Evolutionary conservation across 2,329 filamentous ascomycete genomes (phyloP).

Genomic region (Aureobasidium sp.): DNA sequence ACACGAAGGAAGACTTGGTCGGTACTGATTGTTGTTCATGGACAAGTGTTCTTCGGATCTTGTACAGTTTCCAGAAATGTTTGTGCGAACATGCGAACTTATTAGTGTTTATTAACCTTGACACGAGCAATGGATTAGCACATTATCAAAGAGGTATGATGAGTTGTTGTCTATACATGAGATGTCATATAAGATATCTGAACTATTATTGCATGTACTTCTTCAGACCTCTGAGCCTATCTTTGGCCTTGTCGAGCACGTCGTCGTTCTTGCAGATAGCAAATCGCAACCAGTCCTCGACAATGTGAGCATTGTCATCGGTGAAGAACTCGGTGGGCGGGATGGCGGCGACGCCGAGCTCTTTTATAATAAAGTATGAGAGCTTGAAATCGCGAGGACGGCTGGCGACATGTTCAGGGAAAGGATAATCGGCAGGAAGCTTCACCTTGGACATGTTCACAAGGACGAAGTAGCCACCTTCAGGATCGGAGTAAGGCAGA

Average conservation of each 20-base stretch:
- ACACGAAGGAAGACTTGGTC: neutral
- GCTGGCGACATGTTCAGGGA: conserved; percentile 79
- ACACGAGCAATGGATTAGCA: too few relatives aligned
- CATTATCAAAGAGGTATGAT: too few relatives aligned
- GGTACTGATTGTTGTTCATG: neutral
- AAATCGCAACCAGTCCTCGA: conserved; percentile 89
- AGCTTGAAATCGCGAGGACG: conserved; percentile 91
- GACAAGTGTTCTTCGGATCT: neutral
- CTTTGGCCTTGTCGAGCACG: conserved; percentile 51
- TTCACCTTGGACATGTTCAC: conserved; percentile 87
- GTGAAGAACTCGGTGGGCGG: conserved; percentile 98
- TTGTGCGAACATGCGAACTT: neutral
- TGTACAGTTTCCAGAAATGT: neutral
- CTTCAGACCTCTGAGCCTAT: conserved; percentile 42
- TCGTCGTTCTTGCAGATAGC: conserved; percentile 94
- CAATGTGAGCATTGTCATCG: conserved; percentile 70
- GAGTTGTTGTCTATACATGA: neutral
- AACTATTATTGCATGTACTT: conserved; percentile 36
- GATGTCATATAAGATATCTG: neutral
- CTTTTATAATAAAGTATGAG: conserved; percentile 93
- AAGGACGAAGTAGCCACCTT: conserved; percentile 95
- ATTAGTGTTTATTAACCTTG: too few relatives aligned
- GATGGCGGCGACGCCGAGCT: conserved; percentile 91
- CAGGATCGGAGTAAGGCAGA: conserved; percentile 72
- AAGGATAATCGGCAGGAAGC: conserved; percentile 75